These are phyloP conservation scores for Lentinula novae-zelandiae DNA, from an alignment of 1,284 basidiomycete genomes.

Conservation along the genomic window DNA sequence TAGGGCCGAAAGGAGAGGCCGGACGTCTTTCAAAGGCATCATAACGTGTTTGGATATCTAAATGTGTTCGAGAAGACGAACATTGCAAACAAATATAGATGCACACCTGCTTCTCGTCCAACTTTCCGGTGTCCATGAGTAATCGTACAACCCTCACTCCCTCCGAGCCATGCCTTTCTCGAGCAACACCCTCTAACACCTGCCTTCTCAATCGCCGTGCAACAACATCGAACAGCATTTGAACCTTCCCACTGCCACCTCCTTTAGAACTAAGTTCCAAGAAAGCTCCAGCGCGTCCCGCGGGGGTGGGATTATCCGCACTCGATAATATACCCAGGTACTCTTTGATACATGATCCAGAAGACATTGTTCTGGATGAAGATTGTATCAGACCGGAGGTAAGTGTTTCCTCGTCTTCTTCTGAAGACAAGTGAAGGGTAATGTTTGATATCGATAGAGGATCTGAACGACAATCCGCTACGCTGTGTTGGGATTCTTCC, in stretches of 20 bases:
- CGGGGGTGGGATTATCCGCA: slow-evolving; percentile 76
- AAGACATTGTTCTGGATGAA: slow-evolving; percentile 54
- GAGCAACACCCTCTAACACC: slow-evolving; percentile 77
- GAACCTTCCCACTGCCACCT: slow-evolving; percentile 44
- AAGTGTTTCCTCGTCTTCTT: slow-evolving; percentile 51
- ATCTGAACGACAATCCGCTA: slow-evolving; percentile 65
- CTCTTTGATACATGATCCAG: slow-evolving; percentile 62
- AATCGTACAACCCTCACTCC: slow-evolving; percentile 85
- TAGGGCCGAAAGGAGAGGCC: slow-evolving; percentile 77
- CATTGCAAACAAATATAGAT: neutral
- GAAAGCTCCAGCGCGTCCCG: slow-evolving; percentile 65
- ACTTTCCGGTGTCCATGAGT: slow-evolving; percentile 85
- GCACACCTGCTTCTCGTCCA: slow-evolving; percentile 90
- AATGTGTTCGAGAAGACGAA: slow-evolving; percentile 27
- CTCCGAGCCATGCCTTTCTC: slow-evolving; percentile 82
- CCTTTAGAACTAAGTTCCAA: slow-evolving; percentile 59
- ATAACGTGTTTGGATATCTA: slow-evolving; percentile 93
- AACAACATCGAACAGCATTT: slow-evolving; percentile 82
- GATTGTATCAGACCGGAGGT: slow-evolving; percentile 50
- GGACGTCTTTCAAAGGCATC: slow-evolving; percentile 86
- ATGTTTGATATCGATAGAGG: slow-evolving; percentile 61
- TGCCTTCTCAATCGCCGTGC: slow-evolving; percentile 67
- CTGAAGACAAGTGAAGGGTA: slow-evolving; percentile 46
- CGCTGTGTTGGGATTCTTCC: slow-evolving; percentile 55
- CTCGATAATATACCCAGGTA: slow-evolving; percentile 74